Evolutionary conservation across 805 yeast species (phyloP).

Genomic region (Yarrowia sp.): DNA sequence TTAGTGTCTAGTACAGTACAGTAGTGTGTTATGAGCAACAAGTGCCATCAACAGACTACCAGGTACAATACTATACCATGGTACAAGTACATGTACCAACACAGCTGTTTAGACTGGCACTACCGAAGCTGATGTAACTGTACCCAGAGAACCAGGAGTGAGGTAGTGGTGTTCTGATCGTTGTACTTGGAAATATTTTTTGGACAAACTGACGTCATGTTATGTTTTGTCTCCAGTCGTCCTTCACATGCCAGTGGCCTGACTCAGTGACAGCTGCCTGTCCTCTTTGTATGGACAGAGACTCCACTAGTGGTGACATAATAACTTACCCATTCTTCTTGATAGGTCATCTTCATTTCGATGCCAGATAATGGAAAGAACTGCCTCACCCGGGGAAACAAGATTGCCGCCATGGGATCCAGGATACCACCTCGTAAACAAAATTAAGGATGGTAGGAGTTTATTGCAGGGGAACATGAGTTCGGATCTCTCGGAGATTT

Average conservation of each 20-base stretch:
- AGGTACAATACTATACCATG: too few relatives aligned
- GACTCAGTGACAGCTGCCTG: background rate
- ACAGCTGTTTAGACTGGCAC: background rate
- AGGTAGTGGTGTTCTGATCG: background rate
- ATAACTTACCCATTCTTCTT: background rate
- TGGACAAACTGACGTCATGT: background rate
- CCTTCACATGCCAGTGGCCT: background rate
- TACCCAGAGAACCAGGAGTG: background rate
- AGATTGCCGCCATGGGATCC: background rate
- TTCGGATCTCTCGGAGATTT: constrained; percentile 13
- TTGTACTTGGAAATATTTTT: background rate
- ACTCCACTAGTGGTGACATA: background rate
- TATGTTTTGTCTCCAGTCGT: background rate
- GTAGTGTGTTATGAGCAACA: background rate
- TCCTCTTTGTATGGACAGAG: background rate
- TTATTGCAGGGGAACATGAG: constrained; percentile 6
- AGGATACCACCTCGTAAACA: background rate
- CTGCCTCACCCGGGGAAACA: background rate
- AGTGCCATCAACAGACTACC: too few relatives aligned
- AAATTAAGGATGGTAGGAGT: background rate
- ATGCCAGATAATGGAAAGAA: background rate
- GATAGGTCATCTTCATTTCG: background rate
- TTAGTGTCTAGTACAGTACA: background rate
- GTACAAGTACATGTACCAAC: too few relatives aligned
- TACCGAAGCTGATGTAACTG: background rate